Conservation (phyloP, 345 rosid species). For the Gynandropsis gynandra region DNA sequence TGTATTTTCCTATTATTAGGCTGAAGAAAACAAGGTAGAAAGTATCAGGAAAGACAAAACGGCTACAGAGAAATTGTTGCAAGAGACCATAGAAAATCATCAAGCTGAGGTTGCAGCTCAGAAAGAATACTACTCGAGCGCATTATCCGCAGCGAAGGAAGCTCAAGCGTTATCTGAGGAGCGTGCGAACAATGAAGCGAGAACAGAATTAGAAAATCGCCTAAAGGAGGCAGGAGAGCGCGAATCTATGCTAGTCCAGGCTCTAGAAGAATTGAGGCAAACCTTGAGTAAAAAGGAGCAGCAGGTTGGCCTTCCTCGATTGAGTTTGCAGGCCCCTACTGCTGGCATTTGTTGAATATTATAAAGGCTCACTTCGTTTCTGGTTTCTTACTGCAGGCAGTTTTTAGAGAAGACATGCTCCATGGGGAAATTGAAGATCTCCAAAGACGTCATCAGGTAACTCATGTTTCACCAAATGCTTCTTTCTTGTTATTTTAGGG, state of each 20-base stretch:
- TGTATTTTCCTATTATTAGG: constrained; percentile 39
- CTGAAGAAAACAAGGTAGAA: constrained; percentile 94
- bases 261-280: constrained; percentile 87
- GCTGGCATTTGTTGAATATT: constrained; percentile 4
- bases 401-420: constrained; percentile 71
- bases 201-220: constrained; percentile 78
- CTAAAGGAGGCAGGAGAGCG: constrained; percentile 92
- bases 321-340: constrained; percentile 11
- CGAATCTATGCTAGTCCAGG: constrained; percentile 89
- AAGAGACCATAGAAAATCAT: constrained; percentile 94
- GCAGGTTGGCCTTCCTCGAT: constrained; percentile 53
- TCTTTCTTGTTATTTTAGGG: constrained; percentile 5
- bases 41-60: constrained; percentile 85
- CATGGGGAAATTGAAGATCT: constrained; percentile 80
- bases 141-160: constrained; percentile 87
- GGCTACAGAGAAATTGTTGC: constrained; percentile 84
- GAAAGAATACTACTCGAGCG: constrained; percentile 75
- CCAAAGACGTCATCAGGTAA: constrained; percentile 88
- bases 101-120: constrained; percentile 78
- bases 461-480: constrained; percentile 8
- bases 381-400: constrained; percentile 44
- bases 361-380: constrained; percentile 12
- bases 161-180: constrained; percentile 92
- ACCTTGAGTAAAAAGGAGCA: constrained; percentile 89
- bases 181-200: constrained; percentile 82